These are phyloP conservation scores for Dryas drummondii DNA, from an alignment of 306 rosid genomes.

Conservation along the genomic window DNA sequence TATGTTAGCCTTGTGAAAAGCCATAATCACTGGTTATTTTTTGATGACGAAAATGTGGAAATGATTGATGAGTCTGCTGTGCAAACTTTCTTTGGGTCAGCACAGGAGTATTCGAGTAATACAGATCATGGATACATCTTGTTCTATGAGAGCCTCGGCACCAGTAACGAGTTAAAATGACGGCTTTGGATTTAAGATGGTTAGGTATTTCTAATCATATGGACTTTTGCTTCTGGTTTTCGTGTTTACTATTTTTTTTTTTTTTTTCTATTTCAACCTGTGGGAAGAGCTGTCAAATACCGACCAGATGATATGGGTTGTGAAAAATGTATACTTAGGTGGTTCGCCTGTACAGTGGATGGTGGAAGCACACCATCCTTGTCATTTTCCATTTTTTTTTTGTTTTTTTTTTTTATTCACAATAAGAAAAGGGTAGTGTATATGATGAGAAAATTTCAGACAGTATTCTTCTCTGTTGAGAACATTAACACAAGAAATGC, in stretches of 20 bases:
- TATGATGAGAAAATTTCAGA: conserved; percentile 47
- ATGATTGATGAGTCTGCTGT: conserved; percentile 97
- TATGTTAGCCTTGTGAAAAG: conserved; percentile 99
- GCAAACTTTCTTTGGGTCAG: conserved; percentile 98
- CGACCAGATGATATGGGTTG: conserved; percentile 61
- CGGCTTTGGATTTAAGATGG: conserved; percentile 30
- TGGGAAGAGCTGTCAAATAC: conserved; percentile 62
- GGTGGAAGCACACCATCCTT: conserved; percentile 52
- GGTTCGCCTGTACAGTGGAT: conserved; percentile 82
- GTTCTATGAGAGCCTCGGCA: conserved; percentile 86
- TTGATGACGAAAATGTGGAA: conserved; percentile 97
- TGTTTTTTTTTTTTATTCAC: conserved; percentile 18
- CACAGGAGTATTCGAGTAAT: conserved; percentile 93
- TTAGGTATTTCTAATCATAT: conserved; percentile 48
- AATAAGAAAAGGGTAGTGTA: conserved; percentile 69
- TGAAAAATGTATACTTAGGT: conserved; percentile 67
- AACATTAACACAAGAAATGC: conserved; percentile 46
- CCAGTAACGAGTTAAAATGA: conserved; percentile 56
- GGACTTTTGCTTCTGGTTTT: conserved; percentile 46
- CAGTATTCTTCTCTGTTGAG: conserved; percentile 41
- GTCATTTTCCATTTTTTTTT: background rate
- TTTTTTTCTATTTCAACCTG: conserved; percentile 47
- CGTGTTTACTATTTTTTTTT: conserved; percentile 33
- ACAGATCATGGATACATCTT: conserved; percentile 98
- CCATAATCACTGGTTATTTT: conserved; percentile 98